Percentiles rank a stretch among this genome's conserved stretches.
These are phyloP conservation scores for Arthrobotrys entomopaga DNA, from an alignment of 2,329 filamentous ascomycete species.

Conservation along the genomic window DNA sequence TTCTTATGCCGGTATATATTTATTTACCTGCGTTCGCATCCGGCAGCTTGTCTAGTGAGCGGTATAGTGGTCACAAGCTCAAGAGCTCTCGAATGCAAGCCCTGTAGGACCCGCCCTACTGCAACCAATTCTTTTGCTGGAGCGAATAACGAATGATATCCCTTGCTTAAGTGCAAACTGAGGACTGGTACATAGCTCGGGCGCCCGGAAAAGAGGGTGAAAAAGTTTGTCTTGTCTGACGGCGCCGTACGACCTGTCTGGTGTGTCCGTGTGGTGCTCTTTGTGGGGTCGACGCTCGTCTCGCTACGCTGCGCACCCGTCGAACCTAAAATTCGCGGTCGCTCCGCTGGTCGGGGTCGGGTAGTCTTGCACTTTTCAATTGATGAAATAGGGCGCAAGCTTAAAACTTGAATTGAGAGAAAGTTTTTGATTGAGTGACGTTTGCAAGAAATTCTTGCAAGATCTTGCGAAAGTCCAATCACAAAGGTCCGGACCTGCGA, in stretches of 20 bases:
- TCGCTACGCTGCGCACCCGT: constrained; percentile 11
- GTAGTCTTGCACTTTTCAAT: constrained; percentile 20
- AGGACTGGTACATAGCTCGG: constrained; percentile 19
- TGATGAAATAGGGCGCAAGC: constrained; percentile 1
- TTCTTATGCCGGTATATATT: constrained; percentile 9
- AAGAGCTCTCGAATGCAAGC: constrained; percentile 48
- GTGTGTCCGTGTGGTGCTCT: constrained; percentile 26
- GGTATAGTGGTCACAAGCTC: constrained; percentile 54
- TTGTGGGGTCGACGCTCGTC: constrained; percentile 40
- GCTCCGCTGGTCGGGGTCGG: constrained; percentile 24
- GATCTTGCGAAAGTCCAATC: no score
- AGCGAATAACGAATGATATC: constrained; percentile 45
- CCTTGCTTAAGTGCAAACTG: constrained; percentile 13
- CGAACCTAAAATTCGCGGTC: constrained; percentile 14
- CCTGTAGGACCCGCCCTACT: constrained; percentile 46
- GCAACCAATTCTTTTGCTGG: constrained; percentile 26
- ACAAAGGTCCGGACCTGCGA: not conserved
- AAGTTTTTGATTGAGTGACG: no score
- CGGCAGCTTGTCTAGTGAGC: constrained; percentile 14
- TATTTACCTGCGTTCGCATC: constrained; percentile 11
- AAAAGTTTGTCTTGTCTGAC: constrained; percentile 23
- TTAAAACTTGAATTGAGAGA: no score
- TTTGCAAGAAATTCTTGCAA: no score
- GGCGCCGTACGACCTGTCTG: not conserved
- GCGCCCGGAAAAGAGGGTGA: constrained; percentile 18